These are phyloP conservation scores for Chlorella sp. DNA, from an alignment of 139 green algal genomes.

Conservation along the genomic window DNA sequence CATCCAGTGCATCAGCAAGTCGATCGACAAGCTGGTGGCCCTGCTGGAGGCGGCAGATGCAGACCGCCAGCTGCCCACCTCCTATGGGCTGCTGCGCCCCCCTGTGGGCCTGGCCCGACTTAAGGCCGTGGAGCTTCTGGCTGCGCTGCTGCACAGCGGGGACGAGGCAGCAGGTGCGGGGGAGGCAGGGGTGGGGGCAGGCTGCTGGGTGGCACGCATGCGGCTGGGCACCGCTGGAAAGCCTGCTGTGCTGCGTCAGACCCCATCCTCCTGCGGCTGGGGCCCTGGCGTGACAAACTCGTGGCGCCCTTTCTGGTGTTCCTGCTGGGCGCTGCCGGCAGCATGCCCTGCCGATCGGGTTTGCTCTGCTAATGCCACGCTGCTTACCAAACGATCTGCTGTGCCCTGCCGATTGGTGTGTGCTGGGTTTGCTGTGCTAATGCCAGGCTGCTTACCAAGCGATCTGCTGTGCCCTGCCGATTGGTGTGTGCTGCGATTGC, in stretches of 20 bases:
- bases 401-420: no score
- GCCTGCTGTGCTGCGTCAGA: no score
- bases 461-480: no score
- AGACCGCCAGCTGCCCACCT: conserved; percentile 61
- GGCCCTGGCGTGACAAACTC: not conserved
- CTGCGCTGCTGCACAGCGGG: conserved; percentile 76
- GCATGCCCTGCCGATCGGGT: no score
- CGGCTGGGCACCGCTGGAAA: not conserved
- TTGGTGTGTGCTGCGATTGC: not conserved
- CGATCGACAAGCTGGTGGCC: conserved; percentile 64
- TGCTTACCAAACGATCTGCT: no score
- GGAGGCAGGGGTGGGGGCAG: not conserved
- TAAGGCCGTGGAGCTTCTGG: conserved; percentile 83
- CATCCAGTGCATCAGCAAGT: conserved; percentile 43
- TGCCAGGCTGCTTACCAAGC: no score
- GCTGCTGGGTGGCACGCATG: not conserved
- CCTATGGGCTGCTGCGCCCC: conserved; percentile 81
- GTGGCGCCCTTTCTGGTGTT: no score
- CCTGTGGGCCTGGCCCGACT: conserved; percentile 78
- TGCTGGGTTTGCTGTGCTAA: no score
- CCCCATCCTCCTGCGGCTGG: not conserved
- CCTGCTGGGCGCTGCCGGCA: no score
- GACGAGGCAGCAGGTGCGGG: conserved; percentile 46
- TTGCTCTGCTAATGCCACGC: no score
- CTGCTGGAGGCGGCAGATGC: conserved; percentile 51